Evolutionary conservation across 139 green algal species (phyloP).

Genomic region (Volvox africanus): DNA sequence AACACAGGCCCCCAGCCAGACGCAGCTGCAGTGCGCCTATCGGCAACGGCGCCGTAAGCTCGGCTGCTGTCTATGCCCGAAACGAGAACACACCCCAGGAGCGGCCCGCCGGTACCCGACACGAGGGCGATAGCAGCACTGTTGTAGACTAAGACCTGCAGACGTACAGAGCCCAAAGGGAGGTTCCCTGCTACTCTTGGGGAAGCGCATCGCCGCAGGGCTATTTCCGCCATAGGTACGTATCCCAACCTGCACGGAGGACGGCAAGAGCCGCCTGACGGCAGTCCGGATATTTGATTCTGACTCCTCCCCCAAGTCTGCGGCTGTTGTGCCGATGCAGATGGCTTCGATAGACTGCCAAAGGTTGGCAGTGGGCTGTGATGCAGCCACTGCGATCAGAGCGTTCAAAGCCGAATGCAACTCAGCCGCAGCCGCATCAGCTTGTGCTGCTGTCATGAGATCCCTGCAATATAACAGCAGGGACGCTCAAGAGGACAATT

Average conservation of each 20-base stretch:
- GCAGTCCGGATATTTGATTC: constrained; percentile 18
- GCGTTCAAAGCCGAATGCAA: constrained; percentile 11
- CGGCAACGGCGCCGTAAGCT: constrained; percentile 13
- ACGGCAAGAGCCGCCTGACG: not conserved
- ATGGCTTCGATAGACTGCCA: not conserved
- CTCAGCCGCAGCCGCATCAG: not conserved
- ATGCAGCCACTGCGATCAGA: not conserved
- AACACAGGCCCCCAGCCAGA: constrained; percentile 43
- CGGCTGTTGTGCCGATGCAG: constrained; percentile 24
- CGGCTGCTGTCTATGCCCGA: constrained; percentile 3
- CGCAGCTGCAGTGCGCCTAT: constrained; percentile 9
- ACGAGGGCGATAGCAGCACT: not conserved
- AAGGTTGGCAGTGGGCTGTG: not conserved
- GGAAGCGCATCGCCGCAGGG: not conserved
- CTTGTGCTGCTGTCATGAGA: not conserved
- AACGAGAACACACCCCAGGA: constrained; percentile 26
- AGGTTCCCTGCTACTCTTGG: not conserved
- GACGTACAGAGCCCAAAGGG: not conserved
- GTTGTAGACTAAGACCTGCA: constrained; percentile 21
- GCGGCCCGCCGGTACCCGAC: constrained; percentile 25
- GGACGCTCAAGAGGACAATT: too few relatives aligned
- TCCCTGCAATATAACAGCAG: not conserved
- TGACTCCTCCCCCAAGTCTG: constrained; percentile 23
- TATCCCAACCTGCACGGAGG: constrained; percentile 20
- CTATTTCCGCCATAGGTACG: not conserved